Evolutionary conservation across 768 basidiomycete genomes (phyloP), one percentile per base, ranked within the genome.

Genomic region (Lactarius psammicola): DNA sequence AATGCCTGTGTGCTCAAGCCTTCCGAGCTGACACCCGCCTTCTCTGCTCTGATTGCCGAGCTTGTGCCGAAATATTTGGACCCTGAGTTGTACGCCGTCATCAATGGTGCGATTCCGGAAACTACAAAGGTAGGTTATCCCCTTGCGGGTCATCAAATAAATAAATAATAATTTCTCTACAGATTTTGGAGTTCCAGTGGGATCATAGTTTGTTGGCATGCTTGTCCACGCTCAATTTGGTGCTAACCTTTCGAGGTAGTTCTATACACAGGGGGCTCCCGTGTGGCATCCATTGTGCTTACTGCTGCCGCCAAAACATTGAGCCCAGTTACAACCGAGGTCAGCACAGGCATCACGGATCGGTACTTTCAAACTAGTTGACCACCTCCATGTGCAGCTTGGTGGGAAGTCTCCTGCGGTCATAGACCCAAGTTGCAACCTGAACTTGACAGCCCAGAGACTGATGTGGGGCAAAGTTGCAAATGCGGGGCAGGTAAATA

Each of bases 331-430:
- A 80, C 83, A 40, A 78, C 84, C 49, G 86, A 87, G 78, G 78
- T 84, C 18, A 17, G 26, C 51, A 51, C 30, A 23, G 13, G 15
- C n/a, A 49, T 40, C 56, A 17, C 3, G 23, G 20, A 20, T 23
- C 8, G 11, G 0, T 20, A 17, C 40, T 34, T 44, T 46, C 33
- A 17, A 44, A 2, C 10, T 15, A 6, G 31, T 55, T 59, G 3
- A 44, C 40, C 17, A 49, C 46, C 44, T 46, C 2, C 6, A 57
- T 55, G 17, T 57, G 30, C 66, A 86, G 85, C 84, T 86, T 33
- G 85, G 85, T 72, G 87, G 91, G 31, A 92, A 93, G 74, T 86
- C 83, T 2, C 91, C 92, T 1, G 89, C 86, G 26, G 78, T 94
- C 68, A 77, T 95, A 54, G 89, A 93, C 74, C 81, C 89, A 0